Evolutionary conservation across 768 basidiomycete species (phyloP).

Genomic region (Postia placenta): DNA sequence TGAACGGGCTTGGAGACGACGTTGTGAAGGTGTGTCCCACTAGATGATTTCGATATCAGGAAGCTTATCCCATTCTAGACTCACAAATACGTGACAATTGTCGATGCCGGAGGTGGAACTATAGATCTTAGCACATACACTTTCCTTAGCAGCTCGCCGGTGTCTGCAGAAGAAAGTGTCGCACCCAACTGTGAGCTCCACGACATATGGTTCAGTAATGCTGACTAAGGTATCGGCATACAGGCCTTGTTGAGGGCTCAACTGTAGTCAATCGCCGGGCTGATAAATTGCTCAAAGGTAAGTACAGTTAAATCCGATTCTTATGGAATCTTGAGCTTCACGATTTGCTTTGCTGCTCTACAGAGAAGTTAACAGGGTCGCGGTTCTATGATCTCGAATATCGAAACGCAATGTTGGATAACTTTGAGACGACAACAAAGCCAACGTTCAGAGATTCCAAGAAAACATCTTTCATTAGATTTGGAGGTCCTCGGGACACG

Average conservation of each 20-base stretch:
- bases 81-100: conserved; percentile 42
- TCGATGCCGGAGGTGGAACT: conserved; percentile 62
- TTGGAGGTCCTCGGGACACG: conserved; percentile 34
- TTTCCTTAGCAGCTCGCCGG: conserved; percentile 23
- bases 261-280: conserved; percentile 33
- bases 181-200: background rate
- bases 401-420: conserved; percentile 29
- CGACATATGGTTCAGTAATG: background rate
- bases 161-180: conserved; percentile 43
- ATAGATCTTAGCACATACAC: conserved; percentile 54
- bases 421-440: conserved; percentile 35
- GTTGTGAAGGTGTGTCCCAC: conserved; percentile 26
- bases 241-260: conserved; percentile 37
- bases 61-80: too few species aligned
- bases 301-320: background rate
- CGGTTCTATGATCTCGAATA: conserved; percentile 26
- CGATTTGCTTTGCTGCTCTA: too few species aligned
- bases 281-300: conserved; percentile 25
- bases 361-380: conserved; percentile 27
- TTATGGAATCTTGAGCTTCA: too few species aligned
- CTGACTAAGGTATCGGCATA: background rate
- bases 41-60: too few species aligned
- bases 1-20: conserved; percentile 37
- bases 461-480: conserved; percentile 34
- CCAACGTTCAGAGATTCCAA: conserved; percentile 34